A percentile compares a stretch with the other conserved stretches of the same genome.
Conservation (phyloP, 1,284 basidiomycete genomes). For the Gomphus sp. region DNA sequence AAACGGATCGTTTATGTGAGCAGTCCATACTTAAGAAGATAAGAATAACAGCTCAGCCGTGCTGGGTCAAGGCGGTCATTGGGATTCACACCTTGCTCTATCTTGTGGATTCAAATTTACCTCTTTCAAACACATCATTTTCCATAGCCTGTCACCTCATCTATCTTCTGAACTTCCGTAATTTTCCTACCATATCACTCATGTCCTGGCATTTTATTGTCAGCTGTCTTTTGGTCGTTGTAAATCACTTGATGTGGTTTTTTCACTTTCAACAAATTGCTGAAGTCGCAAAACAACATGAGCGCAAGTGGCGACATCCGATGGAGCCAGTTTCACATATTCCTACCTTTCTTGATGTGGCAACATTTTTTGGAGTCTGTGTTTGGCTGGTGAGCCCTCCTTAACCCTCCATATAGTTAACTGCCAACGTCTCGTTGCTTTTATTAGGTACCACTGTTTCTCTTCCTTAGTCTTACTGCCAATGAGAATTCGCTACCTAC, state of each 20-base stretch:
- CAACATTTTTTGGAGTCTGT: slow-evolving; percentile 87
- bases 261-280: slow-evolving; percentile 77
- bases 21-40: slow-evolving; percentile 14
- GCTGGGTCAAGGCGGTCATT: slow-evolving; percentile 58
- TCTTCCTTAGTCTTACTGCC: slow-evolving; percentile 89
- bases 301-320: slow-evolving; percentile 23
- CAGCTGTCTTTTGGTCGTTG: slow-evolving; percentile 75
- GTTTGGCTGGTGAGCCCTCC: slow-evolving; percentile 68
- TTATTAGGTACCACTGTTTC: slow-evolving; percentile 53
- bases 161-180: slow-evolving; percentile 83
- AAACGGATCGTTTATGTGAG: slow-evolving; percentile 80
- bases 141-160: slow-evolving; percentile 77
- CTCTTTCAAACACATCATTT: slow-evolving; percentile 63
- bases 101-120: slow-evolving; percentile 65
- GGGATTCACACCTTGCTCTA: slow-evolving; percentile 69
- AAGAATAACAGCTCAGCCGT: slow-evolving; percentile 2
- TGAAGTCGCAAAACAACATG: slow-evolving; percentile 38
- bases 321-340: slow-evolving; percentile 17
- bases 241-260: slow-evolving; percentile 93
- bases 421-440: not conserved
- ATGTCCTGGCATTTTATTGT: slow-evolving; percentile 74
- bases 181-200: slow-evolving; percentile 88
- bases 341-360: slow-evolving; percentile 80
- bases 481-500: slow-evolving; percentile 89
- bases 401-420: not conserved